These are phyloP conservation scores for Candida suzukii DNA, from an alignment of 805 yeast species.

Conservation along the genomic window DNA sequence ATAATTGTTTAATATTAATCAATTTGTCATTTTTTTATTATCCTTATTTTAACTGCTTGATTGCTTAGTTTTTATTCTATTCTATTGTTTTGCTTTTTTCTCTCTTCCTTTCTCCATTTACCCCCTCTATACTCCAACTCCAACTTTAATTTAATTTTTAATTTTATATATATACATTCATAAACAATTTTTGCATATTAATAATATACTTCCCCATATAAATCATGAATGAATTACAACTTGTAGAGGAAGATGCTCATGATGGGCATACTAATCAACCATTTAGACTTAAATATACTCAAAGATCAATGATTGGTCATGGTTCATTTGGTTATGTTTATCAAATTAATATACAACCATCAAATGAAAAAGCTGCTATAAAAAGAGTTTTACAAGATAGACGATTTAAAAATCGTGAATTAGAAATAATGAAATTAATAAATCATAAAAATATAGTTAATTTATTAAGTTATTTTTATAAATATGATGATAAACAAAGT, in stretches of 20 bases:
- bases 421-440: conserved; percentile 89
- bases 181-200: too few relatives aligned
- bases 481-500: conserved; percentile 26
- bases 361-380: conserved; percentile 80
- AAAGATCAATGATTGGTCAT: conserved; percentile 90
- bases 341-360: conserved; percentile 70
- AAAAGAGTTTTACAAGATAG: conserved; percentile 95
- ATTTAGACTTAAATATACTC: conserved; percentile 64
- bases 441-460: conserved; percentile 85
- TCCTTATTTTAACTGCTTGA: too few relatives aligned
- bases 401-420: conserved; percentile 88
- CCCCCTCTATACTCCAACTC: too few relatives aligned
- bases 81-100: too few relatives aligned
- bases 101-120: too few relatives aligned
- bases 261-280: conserved; percentile 65
- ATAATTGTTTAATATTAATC: too few relatives aligned
- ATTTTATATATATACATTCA: too few relatives aligned
- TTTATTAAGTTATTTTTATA: conserved; percentile 79
- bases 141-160: too few relatives aligned
- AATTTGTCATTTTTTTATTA: too few relatives aligned
- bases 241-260: conserved; percentile 56
- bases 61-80: too few relatives aligned
- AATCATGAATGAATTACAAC: conserved; percentile 6
- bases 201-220: too few relatives aligned
- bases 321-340: conserved; percentile 99